These are phyloP conservation scores for Macrolepiota fuliginosa DNA, from an alignment of 768 basidiomycete species.

Conservation along the genomic window DNA sequence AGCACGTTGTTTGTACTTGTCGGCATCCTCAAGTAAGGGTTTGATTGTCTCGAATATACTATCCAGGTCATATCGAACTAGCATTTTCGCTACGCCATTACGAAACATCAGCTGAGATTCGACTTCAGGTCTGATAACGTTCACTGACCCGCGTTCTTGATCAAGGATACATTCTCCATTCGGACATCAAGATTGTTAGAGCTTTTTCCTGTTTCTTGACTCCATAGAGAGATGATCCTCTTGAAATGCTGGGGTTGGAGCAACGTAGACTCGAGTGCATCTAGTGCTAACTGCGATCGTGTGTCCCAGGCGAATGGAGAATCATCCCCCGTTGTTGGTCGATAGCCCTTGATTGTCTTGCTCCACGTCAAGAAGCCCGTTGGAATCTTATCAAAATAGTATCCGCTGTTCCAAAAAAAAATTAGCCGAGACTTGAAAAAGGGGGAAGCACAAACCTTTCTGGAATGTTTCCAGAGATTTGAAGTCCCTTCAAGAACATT, in stretches of 20 bases:
- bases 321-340: slow-evolving; percentile 31
- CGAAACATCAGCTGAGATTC: neutral
- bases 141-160: slow-evolving; percentile 37
- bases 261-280: slow-evolving; percentile 47
- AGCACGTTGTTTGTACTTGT: slow-evolving; percentile 86
- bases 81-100: slow-evolving; percentile 57
- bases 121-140: neutral
- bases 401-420: no score
- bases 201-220: slow-evolving; percentile 74
- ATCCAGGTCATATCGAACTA: slow-evolving; percentile 51
- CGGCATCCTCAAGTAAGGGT: slow-evolving; percentile 56
- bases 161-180: slow-evolving; percentile 40
- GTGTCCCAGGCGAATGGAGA: slow-evolving; percentile 51
- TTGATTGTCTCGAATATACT: slow-evolving; percentile 56
- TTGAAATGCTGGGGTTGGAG: slow-evolving; percentile 55
- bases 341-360: slow-evolving; percentile 60
- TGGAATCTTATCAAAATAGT: slow-evolving; percentile 69
- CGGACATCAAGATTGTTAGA: slow-evolving; percentile 54
- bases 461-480: slow-evolving; percentile 25
- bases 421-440: no score
- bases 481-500: slow-evolving; percentile 48
- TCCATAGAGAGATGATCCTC: slow-evolving; percentile 64
- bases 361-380: slow-evolving; percentile 83
- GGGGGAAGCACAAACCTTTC: slow-evolving; percentile 29
- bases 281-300: slow-evolving; percentile 46